phyloP scores from a whole-genome alignment of 2,329 filamentous ascomycete species.

The Magnaporthiopsis poae region DNA sequence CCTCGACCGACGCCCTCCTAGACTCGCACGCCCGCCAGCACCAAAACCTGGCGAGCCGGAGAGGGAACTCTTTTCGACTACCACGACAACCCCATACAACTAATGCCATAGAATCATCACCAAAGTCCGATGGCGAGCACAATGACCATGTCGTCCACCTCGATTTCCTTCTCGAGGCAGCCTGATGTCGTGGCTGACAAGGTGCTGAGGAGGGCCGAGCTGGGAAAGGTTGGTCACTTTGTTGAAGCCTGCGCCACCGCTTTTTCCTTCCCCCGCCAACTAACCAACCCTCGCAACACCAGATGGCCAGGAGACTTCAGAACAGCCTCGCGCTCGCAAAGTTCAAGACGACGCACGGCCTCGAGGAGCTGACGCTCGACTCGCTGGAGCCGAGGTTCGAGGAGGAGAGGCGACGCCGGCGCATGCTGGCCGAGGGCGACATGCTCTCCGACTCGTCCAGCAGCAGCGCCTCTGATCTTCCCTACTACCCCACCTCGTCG shows the following conservation, averaged over 20 bases:
- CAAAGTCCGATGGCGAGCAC: conserved; percentile 17
- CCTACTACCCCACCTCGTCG: conserved; percentile 32
- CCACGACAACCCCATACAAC: neutral
- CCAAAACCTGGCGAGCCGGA: neutral
- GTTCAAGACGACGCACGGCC: conserved; percentile 93
- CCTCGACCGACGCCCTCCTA: neutral
- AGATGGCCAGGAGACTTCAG: conserved; percentile 91
- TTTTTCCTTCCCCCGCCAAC: neutral
- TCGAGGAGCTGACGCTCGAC: conserved; percentile 80
- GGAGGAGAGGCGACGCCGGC: conserved; percentile 64
- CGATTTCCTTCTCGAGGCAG: conserved; percentile 44
- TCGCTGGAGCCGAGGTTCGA: conserved; percentile 77
- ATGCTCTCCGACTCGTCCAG: conserved; percentile 71
- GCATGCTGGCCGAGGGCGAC: conserved; percentile 60
- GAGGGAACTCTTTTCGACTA: neutral
- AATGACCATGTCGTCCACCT: conserved; percentile 48
- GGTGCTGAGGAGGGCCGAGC: conserved; percentile 62
- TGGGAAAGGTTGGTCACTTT: conserved; percentile 55
- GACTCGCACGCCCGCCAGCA: neutral
- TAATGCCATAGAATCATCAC: neutral
- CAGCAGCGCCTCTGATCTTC: conserved; percentile 69
- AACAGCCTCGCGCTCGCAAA: conserved; percentile 90
- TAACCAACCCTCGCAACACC: conserved; percentile 12
- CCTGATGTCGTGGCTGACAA: conserved; percentile 57
- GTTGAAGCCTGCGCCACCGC: conserved; percentile 1